These are phyloP conservation scores for Cucumis hystrix DNA, from an alignment of 306 rosid genomes.

Conservation along the genomic window DNA sequence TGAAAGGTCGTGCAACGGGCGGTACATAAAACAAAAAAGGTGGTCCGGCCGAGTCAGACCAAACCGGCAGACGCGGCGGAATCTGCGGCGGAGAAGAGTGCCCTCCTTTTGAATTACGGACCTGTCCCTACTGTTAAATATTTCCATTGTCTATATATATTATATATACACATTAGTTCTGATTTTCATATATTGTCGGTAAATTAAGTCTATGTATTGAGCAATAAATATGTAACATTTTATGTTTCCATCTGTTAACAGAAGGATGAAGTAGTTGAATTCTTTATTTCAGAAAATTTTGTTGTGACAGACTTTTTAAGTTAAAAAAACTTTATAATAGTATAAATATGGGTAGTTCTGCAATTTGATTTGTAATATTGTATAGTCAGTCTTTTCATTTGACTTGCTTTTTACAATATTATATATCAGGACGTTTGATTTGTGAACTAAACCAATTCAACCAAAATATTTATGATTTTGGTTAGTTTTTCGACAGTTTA, in stretches of 20 bases:
- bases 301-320: background rate
- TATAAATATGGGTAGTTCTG: background rate
- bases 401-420: background rate
- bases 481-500: background rate
- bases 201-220: background rate
- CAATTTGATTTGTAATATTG: background rate
- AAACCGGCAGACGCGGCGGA: background rate
- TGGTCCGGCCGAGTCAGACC: background rate
- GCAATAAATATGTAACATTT: background rate
- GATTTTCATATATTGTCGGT: background rate
- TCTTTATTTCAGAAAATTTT: background rate
- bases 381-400: background rate
- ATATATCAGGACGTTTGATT: background rate
- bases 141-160: background rate
- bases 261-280: background rate
- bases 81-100: slow-evolving; percentile 4
- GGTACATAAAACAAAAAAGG: slow-evolving; percentile 17
- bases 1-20: slow-evolving; percentile 74
- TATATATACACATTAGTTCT: background rate
- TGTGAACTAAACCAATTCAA: background rate
- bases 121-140: background rate
- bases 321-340: background rate
- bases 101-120: background rate
- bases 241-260: background rate
- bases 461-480: background rate